phyloP scores from a whole-genome alignment of 2,329 filamentous ascomycete genomes.

The Fusarium tupiense region DNA sequence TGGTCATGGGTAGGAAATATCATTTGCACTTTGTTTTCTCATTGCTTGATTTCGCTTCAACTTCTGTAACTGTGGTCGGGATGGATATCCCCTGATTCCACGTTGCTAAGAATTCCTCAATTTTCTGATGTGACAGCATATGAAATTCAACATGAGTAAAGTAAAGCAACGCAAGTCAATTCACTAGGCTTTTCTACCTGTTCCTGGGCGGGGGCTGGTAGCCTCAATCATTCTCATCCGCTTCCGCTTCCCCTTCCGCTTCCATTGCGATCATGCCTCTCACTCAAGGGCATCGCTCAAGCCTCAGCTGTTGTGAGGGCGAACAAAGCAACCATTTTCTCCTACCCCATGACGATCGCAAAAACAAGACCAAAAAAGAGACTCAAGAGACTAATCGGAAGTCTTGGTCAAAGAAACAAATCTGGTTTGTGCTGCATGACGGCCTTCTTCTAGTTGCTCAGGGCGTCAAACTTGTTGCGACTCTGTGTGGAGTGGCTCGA shows the following conservation, averaged over 20 bases:
- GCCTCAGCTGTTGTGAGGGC: background rate
- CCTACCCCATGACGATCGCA: background rate
- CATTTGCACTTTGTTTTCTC: slow-evolving; percentile 36
- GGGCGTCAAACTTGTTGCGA: slow-evolving; percentile 32
- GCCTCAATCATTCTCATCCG: background rate
- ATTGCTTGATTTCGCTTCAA: background rate
- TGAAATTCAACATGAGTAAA: background rate
- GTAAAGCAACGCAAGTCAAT: background rate
- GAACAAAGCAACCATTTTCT: background rate
- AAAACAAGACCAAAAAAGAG: background rate
- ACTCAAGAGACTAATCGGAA: background rate
- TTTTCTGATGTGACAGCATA: background rate
- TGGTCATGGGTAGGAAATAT: slow-evolving; percentile 44
- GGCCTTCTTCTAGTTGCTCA: background rate
- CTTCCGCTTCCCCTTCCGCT: background rate
- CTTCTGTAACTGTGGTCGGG: background rate
- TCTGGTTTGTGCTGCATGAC: background rate
- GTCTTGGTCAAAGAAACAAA: background rate
- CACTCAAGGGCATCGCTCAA: background rate
- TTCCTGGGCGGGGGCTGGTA: background rate
- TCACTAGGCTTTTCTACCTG: background rate
- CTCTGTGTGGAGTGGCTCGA: slow-evolving; percentile 28
- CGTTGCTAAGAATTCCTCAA: background rate
- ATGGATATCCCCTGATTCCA: background rate
- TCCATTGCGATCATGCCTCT: background rate